These are phyloP conservation scores for Neurospora discreta DNA, from an alignment of 495 filamentous ascomycete genomes.

Conservation along the genomic window DNA sequence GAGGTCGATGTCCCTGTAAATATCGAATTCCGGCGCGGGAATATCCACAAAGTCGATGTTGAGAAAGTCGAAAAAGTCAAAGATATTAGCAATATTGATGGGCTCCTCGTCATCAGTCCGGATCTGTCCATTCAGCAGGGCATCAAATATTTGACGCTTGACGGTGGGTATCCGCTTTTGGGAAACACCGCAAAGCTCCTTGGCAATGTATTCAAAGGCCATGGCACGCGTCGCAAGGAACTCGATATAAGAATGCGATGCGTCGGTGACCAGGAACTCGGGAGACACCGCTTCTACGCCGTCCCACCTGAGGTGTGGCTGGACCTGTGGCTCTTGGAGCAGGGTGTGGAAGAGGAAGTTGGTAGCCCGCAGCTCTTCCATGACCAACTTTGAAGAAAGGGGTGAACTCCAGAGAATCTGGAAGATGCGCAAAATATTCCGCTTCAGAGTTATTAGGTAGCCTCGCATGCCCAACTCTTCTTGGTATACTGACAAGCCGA, in stretches of 20 bases:
- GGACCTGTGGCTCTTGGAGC: conserved; percentile 50
- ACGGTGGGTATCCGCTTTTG: conserved; percentile 59
- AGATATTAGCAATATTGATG: conserved; percentile 58
- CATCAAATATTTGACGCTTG: conserved; percentile 65
- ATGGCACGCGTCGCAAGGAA: conserved; percentile 65
- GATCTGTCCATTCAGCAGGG: conserved; percentile 68
- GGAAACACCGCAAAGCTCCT: conserved; percentile 70
- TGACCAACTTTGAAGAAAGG: conserved; percentile 60
- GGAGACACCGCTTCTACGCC: conserved; percentile 34
- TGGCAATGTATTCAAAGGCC: conserved; percentile 69
- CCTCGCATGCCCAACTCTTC: conserved; percentile 48
- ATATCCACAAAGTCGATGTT: conserved; percentile 50
- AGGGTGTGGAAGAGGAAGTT: conserved; percentile 66
- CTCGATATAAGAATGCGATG: conserved; percentile 54
- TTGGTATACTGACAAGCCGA: conserved; percentile 48
- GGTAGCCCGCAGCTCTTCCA: conserved; percentile 64
- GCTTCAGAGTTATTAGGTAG: conserved; percentile 65
- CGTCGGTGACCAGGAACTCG: conserved; percentile 53
- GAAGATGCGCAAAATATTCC: conserved; percentile 65
- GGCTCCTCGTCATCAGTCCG: conserved; percentile 48
- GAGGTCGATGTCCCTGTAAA: conserved; percentile 53
- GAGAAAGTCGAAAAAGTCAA: conserved; percentile 89
- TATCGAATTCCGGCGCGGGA: conserved; percentile 35
- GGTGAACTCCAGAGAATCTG: conserved; percentile 73
- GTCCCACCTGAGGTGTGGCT: conserved; percentile 58